Percentiles rank a stretch among this genome's conserved stretches.
phyloP scores from a whole-genome alignment of 306 rosid species.

The Oemleria cerasiformis region DNA sequence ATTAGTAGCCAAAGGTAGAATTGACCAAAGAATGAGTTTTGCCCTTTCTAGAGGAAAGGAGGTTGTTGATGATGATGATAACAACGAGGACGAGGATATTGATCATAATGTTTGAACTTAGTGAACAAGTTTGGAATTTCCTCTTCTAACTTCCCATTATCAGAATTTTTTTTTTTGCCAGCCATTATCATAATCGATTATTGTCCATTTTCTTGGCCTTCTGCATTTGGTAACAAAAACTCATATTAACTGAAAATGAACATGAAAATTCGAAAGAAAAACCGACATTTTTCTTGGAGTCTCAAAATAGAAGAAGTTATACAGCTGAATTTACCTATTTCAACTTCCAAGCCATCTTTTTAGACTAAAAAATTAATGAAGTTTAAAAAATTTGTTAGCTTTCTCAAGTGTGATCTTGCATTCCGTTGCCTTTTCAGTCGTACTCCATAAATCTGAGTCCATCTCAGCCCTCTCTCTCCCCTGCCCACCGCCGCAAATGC shows the following conservation, averaged over 20 bases:
- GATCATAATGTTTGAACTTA: slow-evolving; percentile 29
- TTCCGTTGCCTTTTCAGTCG: no score
- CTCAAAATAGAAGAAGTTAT: no score
- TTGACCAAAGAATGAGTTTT: slow-evolving; percentile 22
- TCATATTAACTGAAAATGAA: no score
- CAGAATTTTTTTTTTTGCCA: no score
- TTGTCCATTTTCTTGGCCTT: neutral
- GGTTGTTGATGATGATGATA: slow-evolving; percentile 17
- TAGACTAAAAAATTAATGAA: no score
- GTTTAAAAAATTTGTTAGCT: no score
- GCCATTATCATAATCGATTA: neutral
- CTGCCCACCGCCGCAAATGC: slow-evolving; percentile 15
- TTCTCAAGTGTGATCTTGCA: no score
- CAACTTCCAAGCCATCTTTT: no score
- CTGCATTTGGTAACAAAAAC: neutral
- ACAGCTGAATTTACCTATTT: no score
- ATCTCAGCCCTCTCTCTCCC: slow-evolving; percentile 38
- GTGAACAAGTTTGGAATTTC: slow-evolving; percentile 10
- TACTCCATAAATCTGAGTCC: no score
- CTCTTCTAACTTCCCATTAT: neutral
- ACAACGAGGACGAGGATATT: slow-evolving; percentile 14
- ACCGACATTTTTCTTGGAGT: no score
- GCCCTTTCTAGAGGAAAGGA: slow-evolving; percentile 30
- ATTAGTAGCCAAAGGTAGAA: slow-evolving; percentile 22
- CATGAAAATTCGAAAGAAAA: no score